Evolutionary conservation across 768 basidiomycete genomes (phyloP).

Genomic region (Coprinellus micaceus): DNA sequence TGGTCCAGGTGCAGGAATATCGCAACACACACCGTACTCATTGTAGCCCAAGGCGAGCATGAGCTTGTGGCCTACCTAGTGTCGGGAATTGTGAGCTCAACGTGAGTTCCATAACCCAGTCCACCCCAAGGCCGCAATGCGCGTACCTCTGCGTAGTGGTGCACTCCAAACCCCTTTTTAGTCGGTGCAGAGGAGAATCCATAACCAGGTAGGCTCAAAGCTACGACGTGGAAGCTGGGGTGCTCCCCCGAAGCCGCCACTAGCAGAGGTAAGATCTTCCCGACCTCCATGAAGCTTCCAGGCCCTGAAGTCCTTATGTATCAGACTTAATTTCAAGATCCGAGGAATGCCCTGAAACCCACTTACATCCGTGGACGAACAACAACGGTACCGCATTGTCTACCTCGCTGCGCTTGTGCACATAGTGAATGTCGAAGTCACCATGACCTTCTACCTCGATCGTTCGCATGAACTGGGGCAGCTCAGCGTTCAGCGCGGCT

Average conservation of each 20-base stretch:
- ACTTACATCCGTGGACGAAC: slow-evolving; percentile 57
- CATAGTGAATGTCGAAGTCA: slow-evolving; percentile 47
- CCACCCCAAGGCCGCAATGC: too few species aligned
- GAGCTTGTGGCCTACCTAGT: slow-evolving; percentile 34
- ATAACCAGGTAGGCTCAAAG: slow-evolving; percentile 54
- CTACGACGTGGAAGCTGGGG: slow-evolving; percentile 64
- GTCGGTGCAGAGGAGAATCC: slow-evolving; percentile 58
- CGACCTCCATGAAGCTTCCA: slow-evolving; percentile 54
- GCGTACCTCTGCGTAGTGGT: slow-evolving; percentile 52
- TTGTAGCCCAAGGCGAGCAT: slow-evolving; percentile 50
- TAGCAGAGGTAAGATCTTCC: slow-evolving; percentile 55
- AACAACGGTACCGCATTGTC: slow-evolving; percentile 52
- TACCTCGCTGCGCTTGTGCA: slow-evolving; percentile 47
- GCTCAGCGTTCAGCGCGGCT: slow-evolving; percentile 42
- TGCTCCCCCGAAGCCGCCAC: slow-evolving; percentile 35
- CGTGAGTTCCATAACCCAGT: too few species aligned
- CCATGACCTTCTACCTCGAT: slow-evolving; percentile 47
- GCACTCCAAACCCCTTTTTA: slow-evolving; percentile 44
- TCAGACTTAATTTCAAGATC: background rate
- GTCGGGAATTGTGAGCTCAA: background rate
- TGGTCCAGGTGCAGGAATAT: background rate
- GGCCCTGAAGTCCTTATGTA: slow-evolving; percentile 43
- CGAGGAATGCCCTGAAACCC: background rate
- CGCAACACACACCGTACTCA: slow-evolving; percentile 39
- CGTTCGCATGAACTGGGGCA: slow-evolving; percentile 54